These are phyloP conservation scores for Claviceps purpurea DNA, from an alignment of 2,329 filamentous ascomycete species.

Conservation along the genomic window DNA sequence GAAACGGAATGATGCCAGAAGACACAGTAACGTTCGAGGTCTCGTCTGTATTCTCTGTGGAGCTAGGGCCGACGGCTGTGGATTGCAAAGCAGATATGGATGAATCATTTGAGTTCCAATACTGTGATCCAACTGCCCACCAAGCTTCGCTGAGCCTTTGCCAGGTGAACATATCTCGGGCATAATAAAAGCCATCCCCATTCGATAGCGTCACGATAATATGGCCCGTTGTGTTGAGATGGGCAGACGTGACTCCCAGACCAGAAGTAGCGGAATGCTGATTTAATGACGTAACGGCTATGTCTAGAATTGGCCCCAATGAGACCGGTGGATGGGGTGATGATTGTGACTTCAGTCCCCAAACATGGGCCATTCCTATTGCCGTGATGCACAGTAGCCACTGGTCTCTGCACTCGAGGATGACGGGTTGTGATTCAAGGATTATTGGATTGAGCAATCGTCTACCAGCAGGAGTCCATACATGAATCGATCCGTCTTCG, in stretches of 20 bases:
- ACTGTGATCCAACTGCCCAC: conserved; percentile 97
- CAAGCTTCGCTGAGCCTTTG: conserved; percentile 91
- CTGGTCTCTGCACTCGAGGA: conserved; percentile 77
- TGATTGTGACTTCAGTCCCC: conserved; percentile 74
- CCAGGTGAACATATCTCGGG: conserved; percentile 75
- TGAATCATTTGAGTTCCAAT: conserved; percentile 96
- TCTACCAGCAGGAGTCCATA: conserved; percentile 86
- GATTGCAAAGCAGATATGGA: conserved; percentile 71
- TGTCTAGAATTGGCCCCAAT: conserved; percentile 75
- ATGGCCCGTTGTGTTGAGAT: conserved; percentile 76
- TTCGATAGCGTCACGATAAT: conserved; percentile 86
- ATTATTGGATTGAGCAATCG: conserved; percentile 74
- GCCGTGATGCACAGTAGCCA: conserved; percentile 86
- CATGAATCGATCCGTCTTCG: conserved; percentile 80
- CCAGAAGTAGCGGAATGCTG: conserved; percentile 61
- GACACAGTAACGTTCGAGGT: conserved; percentile 49
- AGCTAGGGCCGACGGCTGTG: conserved; percentile 48
- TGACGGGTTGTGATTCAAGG: conserved; percentile 84
- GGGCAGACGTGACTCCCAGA: conserved; percentile 79
- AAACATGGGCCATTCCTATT: conserved; percentile 80
- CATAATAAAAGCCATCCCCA: conserved; percentile 88
- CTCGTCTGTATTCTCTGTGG: conserved; percentile 30
- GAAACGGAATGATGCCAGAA: conserved; percentile 80
- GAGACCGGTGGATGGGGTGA: conserved; percentile 84
- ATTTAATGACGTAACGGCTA: conserved; percentile 67